A percentile compares a stretch with the other conserved stretches of the same genome.
phyloP scores from a whole-genome alignment of 1,284 basidiomycete species.

The Apiotrichum gamsii region DNA sequence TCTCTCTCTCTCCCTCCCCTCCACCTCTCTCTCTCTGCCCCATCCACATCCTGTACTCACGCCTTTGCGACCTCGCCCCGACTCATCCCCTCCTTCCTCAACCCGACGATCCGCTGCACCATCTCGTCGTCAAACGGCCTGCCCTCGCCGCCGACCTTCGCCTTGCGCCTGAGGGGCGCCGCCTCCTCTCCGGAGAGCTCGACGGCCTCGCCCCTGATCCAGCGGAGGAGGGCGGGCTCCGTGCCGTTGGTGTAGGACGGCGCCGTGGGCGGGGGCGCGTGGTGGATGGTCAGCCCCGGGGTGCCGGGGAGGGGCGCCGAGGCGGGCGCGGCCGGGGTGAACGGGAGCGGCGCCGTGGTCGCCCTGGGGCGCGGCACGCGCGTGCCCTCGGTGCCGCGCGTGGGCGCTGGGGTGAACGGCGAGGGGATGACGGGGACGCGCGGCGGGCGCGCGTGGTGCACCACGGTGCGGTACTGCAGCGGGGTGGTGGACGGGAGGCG shows the following conservation, averaged over 20 bases:
- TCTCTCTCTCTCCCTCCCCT: background rate
- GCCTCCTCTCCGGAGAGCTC: constrained; percentile 31
- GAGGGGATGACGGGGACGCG: constrained; percentile 30
- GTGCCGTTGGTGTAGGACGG: constrained; percentile 38
- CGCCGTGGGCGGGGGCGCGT: constrained; percentile 40
- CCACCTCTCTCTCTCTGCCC: too few relatives aligned
- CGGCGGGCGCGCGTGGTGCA: constrained; percentile 40
- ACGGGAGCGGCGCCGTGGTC: background rate
- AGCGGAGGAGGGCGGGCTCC: constrained; percentile 33
- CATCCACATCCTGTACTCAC: constrained; percentile 23
- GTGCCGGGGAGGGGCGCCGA: constrained; percentile 17
- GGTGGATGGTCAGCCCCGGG: constrained; percentile 33
- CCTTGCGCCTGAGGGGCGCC: constrained; percentile 14
- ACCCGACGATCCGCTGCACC: constrained; percentile 8
- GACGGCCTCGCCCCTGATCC: constrained; percentile 30
- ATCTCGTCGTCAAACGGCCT: constrained; percentile 20
- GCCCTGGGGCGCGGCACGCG: constrained; percentile 25
- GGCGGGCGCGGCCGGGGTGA: constrained; percentile 7
- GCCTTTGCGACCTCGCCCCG: constrained; percentile 31
- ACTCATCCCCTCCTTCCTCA: constrained; percentile 28
- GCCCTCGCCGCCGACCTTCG: background rate
- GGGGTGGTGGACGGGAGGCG: constrained; percentile 3
- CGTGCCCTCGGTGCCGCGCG: constrained; percentile 36
- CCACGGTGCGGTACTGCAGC: constrained; percentile 24
- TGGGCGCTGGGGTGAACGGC: constrained; percentile 25